Conservation (phyloP, 352 stramenopile genomes). For the Elongisporangium senticosum region DNA sequence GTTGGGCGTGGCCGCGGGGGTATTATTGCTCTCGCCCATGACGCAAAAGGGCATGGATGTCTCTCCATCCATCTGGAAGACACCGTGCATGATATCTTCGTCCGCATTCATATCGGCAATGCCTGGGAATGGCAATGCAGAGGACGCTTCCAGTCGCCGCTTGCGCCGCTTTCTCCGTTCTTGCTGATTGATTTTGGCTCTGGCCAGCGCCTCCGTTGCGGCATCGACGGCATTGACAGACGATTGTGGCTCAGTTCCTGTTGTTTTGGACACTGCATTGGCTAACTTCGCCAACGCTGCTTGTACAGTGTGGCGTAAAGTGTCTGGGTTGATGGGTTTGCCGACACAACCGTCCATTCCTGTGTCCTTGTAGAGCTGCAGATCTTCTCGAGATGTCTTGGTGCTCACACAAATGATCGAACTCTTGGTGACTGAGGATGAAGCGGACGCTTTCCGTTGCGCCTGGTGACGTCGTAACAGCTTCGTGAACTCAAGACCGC, state of each 20-base stretch:
- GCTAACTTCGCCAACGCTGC: slow-evolving; percentile 49
- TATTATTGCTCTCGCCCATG: slow-evolving; percentile 32
- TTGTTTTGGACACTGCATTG: neutral
- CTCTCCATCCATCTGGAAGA: slow-evolving; percentile 91
- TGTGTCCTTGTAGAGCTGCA: slow-evolving; percentile 83
- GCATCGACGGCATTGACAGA: slow-evolving; percentile 16
- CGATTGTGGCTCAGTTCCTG: neutral
- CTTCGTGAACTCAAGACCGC: slow-evolving; percentile 73
- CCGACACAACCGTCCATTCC: slow-evolving; percentile 91
- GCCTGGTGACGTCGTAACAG: slow-evolving; percentile 78
- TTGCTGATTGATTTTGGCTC: slow-evolving; percentile 37
- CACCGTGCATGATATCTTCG: slow-evolving; percentile 42
- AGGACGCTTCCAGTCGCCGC: slow-evolving; percentile 35
- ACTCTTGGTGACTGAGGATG: neutral
- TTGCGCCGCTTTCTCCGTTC: slow-evolving; percentile 25
- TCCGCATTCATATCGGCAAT: slow-evolving; percentile 40
- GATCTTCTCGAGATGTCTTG: slow-evolving; percentile 52
- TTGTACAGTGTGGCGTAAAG: slow-evolving; percentile 72
- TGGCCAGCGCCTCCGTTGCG: slow-evolving; percentile 33
- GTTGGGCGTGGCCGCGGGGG: slow-evolving; percentile 18
- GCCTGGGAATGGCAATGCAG: slow-evolving; percentile 34
- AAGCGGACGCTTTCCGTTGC: slow-evolving; percentile 8
- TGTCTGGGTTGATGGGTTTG: slow-evolving; percentile 64
- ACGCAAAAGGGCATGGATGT: slow-evolving; percentile 91
- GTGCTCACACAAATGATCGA: slow-evolving; percentile 74